Evolutionary conservation across 176 grass and related monocot genomes (phyloP).

Genomic region (Echinochloa phyllopogon): DNA sequence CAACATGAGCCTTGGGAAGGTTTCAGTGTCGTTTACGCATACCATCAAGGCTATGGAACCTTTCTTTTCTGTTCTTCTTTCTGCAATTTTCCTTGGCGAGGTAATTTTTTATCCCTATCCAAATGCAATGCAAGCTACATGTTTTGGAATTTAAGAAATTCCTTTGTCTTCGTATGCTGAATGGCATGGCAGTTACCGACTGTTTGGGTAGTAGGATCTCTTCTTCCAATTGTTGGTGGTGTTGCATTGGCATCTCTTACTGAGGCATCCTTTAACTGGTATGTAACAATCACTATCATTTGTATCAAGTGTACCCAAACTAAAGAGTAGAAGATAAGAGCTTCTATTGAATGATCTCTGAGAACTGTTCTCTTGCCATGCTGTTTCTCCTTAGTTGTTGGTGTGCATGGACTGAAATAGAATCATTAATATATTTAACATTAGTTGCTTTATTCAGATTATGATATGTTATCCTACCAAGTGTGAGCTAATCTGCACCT

Average conservation of each 20-base stretch:
- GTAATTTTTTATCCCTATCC: conserved; percentile 35
- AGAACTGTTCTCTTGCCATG: background rate
- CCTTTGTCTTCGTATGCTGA: background rate
- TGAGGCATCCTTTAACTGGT: conserved; percentile 94
- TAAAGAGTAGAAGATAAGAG: background rate
- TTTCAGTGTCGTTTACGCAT: conserved; percentile 79
- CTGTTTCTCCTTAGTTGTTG: background rate
- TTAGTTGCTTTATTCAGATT: conserved; percentile 3
- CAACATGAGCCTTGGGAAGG: conserved; percentile 79
- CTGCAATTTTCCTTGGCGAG: conserved; percentile 79
- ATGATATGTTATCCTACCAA: background rate
- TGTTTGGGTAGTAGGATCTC: conserved; percentile 57
- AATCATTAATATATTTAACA: background rate
- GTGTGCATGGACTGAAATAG: background rate
- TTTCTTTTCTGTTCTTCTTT: conserved; percentile 83
- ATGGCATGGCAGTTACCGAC: conserved; percentile 53
- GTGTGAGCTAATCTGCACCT: background rate
- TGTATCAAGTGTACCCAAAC: background rate
- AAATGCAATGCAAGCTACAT: background rate
- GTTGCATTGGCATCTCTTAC: conserved; percentile 83
- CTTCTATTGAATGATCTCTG: background rate
- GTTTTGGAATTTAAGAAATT: background rate
- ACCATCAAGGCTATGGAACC: conserved; percentile 90
- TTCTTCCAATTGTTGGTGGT: conserved; percentile 87
- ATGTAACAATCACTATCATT: conserved; percentile 19